A percentile compares a stretch with the other conserved stretches of the same genome.
Conservation (phyloP, 352 stramenopile species). For the Lagenidium sp. region DNA sequence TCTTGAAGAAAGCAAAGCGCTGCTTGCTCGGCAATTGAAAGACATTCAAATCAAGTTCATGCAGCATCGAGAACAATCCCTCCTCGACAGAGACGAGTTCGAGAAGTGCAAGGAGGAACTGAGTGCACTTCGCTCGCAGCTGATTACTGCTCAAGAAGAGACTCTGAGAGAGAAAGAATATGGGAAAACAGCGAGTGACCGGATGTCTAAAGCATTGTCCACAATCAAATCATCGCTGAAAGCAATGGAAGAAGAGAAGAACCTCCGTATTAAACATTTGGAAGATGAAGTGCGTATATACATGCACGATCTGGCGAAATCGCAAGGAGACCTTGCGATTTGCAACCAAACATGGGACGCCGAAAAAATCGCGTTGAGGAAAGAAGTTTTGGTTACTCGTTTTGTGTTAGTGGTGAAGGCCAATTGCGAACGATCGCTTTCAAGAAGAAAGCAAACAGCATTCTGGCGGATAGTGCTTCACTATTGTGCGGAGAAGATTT, state of each 20-base stretch:
- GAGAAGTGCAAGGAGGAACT: constrained; percentile 42
- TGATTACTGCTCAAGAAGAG: constrained; percentile 38
- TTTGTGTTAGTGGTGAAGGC: too few species aligned
- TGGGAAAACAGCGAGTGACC: constrained; percentile 32
- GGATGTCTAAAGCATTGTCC: constrained; percentile 42
- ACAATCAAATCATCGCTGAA: constrained; percentile 54
- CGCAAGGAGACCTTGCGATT: constrained; percentile 48
- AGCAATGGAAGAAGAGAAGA: constrained; percentile 60
- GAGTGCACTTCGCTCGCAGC: constrained; percentile 30
- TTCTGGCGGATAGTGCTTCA: constrained; percentile 15
- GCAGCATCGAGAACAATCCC: constrained; percentile 36
- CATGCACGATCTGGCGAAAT: constrained; percentile 40
- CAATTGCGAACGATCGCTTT: too few species aligned
- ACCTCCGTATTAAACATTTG: constrained; percentile 29
- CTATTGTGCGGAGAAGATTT: not conserved
- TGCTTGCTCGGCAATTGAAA: constrained; percentile 42
- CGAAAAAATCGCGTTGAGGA: too few species aligned
- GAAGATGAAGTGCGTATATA: constrained; percentile 39
- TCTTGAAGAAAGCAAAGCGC: constrained; percentile 39
- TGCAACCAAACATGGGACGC: too few species aligned
- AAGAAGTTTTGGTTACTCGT: too few species aligned
- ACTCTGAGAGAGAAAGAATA: constrained; percentile 46
- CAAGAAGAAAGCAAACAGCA: too few species aligned
- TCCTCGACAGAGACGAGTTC: constrained; percentile 56
- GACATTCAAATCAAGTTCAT: constrained; percentile 53